Evolutionary conservation across 148 eudicot species (phyloP).

Genomic region (Nepenthes gracilis): DNA sequence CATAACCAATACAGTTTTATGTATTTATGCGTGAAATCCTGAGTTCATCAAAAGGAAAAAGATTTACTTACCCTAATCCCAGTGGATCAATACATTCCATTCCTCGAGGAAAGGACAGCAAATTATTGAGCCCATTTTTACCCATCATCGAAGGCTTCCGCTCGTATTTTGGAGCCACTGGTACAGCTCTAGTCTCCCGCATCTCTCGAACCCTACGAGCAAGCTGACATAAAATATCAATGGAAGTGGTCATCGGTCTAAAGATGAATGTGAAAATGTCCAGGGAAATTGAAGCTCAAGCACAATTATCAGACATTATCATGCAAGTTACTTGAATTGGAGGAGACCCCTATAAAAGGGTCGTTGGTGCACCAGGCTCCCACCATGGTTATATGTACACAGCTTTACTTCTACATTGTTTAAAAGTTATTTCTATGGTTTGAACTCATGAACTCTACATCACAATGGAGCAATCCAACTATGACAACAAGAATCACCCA

Average conservation of each 20-base stretch:
- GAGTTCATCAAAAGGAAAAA: no score
- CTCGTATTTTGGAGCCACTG: constrained; percentile 55
- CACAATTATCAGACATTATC: neutral
- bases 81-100: constrained; percentile 96
- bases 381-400: no score
- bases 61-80: constrained; percentile 66
- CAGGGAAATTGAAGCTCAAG: neutral
- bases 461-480: no score
- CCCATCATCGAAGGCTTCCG: constrained; percentile 45
- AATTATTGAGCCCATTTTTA: constrained; percentile 49
- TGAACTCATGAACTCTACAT: no score
- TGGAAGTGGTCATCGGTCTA: constrained; percentile 2
- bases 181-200: constrained; percentile 77
- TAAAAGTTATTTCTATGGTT: no score
- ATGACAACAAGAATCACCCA: no score
- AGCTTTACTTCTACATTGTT: no score
- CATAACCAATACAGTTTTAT: no score
- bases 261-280: constrained; percentile 2
- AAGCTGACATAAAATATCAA: constrained; percentile 44
- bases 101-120: constrained; percentile 92
- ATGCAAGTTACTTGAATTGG: no score
- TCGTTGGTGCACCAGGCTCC: no score
- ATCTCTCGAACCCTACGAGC: constrained; percentile 95
- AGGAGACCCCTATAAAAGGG: no score
- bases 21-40: no score